A percentile compares a stretch with the other conserved stretches of the same genome.
phyloP scores from a whole-genome alignment of 768 basidiomycete species.

The Trametes villosa region DNA sequence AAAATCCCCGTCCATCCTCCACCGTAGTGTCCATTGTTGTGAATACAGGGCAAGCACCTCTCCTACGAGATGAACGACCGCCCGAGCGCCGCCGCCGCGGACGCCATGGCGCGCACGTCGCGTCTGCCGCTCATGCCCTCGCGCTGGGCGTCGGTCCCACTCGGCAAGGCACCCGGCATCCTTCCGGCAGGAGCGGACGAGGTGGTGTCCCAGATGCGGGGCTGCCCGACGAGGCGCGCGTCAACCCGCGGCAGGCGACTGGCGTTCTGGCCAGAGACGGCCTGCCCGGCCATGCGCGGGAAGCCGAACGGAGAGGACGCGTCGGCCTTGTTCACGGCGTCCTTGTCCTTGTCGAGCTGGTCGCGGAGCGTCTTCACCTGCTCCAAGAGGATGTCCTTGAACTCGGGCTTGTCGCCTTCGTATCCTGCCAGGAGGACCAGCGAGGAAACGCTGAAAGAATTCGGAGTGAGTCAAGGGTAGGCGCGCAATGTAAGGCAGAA shows the following conservation, averaged over 20 bases:
- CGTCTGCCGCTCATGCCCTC: constrained; percentile 3
- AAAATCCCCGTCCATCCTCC: constrained; percentile 4
- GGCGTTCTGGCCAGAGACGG: background rate
- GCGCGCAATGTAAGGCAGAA: background rate
- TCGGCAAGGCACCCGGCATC: constrained; percentile 32
- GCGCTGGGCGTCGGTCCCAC: background rate
- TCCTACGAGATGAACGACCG: constrained; percentile 27
- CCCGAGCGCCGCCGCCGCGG: constrained; percentile 21
- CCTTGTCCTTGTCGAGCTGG: constrained; percentile 59
- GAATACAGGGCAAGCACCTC: background rate
- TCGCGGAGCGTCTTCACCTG: constrained; percentile 68
- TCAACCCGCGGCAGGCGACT: constrained; percentile 6
- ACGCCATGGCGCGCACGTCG: constrained; percentile 19
- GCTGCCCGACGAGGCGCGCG: constrained; percentile 16
- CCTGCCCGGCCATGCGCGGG: background rate
- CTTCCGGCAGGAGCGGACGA: constrained; percentile 4
- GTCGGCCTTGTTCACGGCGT: background rate
- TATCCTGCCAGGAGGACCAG: constrained; percentile 67
- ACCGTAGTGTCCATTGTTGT: background rate
- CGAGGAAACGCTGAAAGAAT: constrained; percentile 60
- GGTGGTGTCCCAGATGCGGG: constrained; percentile 29
- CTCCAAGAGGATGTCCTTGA: constrained; percentile 52
- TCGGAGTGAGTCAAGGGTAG: background rate
- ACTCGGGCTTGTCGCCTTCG: constrained; percentile 50
- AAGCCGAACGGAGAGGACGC: background rate